Evolutionary conservation across 2,329 filamentous ascomycete genomes (phyloP), one percentile per base, ranked within the genome.

Genomic region (Alternaria tenuissima): DNA sequence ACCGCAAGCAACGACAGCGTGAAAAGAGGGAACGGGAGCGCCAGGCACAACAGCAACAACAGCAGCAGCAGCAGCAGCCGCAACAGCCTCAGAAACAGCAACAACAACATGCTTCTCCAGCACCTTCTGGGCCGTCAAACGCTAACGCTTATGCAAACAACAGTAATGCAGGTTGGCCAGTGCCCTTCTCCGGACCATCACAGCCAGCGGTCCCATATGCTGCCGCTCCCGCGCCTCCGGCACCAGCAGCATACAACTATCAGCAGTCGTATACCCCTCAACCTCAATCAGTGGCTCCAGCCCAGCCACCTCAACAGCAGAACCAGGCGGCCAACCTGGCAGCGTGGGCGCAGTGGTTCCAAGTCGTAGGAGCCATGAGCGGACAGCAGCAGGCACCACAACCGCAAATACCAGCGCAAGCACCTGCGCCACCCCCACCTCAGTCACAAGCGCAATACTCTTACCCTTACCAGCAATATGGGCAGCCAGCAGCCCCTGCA

Each of bases 311-410:
- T 12, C 65, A 63, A 54, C 65, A 62, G 42, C 71, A 73, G 57
- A 69, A 69, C 46, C 72, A 76, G 56, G 68, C 69, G 48, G 68
- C 69, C 38, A 73, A 67, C 26, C 62, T 59, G 62, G 69, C 71
- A 60, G 71, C 71, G 52, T 72, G 70, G 70, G 68, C 68, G 34
- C 70, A 72, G 32, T 72, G 70, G 70, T 63, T 72, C 32, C 70
- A 71, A 38, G 68, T 71, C 3, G 67, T 70, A 14, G 64, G 63
- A 36, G 65, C 67, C 3, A 70, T 72, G 69, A 69, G 66, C 47
- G 65, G 70, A 24, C 58, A 66, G 30, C 66, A 66, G 30, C 66
- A 69, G 55, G 57, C 67, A 59, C 57, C 60, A 43, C 70, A 71
- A 55, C 58, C 65, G 16, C 68, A 61, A 36, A 56, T 61, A n/a